phyloP scores from a whole-genome alignment of 2,329 filamentous ascomycete species.

The Capronia coronata region DNA sequence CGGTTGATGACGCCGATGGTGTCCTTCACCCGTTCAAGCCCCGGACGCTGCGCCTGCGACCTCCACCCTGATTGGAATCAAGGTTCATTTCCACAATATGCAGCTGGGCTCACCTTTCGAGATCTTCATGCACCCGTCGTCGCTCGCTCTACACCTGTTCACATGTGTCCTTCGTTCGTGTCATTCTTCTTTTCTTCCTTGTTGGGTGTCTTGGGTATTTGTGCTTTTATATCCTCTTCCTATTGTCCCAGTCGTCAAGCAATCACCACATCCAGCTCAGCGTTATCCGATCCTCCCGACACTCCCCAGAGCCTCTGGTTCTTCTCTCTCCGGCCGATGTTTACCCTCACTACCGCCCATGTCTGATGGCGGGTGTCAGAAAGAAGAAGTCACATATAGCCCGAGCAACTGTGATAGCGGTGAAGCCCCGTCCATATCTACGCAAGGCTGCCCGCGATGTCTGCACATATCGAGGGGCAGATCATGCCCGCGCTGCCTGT shows the following conservation, averaged over 20 bases:
- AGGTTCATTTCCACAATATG: conserved; percentile 10
- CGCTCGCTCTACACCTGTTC: conserved; percentile 4
- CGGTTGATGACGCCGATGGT: conserved; percentile 9
- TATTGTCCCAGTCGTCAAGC: background rate
- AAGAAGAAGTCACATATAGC: conserved; percentile 5
- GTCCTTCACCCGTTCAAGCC: background rate
- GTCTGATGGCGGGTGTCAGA: conserved; percentile 15
- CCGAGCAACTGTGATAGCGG: conserved; percentile 6
- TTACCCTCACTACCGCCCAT: background rate
- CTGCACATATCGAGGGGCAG: conserved; percentile 18
- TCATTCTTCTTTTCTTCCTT: background rate
- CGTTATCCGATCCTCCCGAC: conserved; percentile 4
- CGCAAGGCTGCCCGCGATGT: conserved; percentile 4
- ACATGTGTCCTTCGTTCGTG: conserved; percentile 13
- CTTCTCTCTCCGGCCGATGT: conserved; percentile 4
- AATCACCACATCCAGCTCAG: background rate
- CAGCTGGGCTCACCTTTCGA: background rate
- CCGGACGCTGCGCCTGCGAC: conserved; percentile 3
- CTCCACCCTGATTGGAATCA: conserved; percentile 3
- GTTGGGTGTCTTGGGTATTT: background rate
- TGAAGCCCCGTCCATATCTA: background rate
- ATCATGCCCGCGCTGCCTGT: conserved; percentile 20
- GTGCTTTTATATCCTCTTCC: background rate
- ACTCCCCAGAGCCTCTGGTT: background rate
- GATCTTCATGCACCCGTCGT: background rate